Evolutionary conservation across 2,329 filamentous ascomycete genomes (phyloP), one percentile per base, ranked within the genome.

Genomic region (Aureobasidium sp.): DNA sequence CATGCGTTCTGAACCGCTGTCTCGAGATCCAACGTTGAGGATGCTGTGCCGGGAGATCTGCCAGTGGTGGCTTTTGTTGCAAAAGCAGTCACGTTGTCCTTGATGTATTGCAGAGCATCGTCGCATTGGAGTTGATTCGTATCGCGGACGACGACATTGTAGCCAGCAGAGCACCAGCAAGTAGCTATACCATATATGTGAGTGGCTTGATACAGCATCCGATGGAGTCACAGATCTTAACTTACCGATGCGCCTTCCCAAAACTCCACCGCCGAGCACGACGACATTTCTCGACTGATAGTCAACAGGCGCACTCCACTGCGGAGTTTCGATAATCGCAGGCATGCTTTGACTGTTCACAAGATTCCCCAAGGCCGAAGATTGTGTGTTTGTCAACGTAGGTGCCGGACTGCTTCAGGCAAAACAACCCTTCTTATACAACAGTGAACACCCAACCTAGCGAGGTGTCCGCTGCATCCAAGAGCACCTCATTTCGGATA

Each of bases 1-100:
- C 78, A 84, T 2, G 79, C 75, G 27, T 77, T 68, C 0, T 67
- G 51, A 4, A 82, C 74, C 0, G 79, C 76, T 0, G 64, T 53
- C 6, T 70, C 60, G 1, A 81, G 65, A 37, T 74, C 70, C 3
- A 73, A 68, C 13, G 74, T 70, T 2, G 70, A 70, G 9, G 66
- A 58, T 0, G 69, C 66, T 0, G 60, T 67, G 0, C 75, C 76
- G 57, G 57, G 62, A 11, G 23, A 49, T 27, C 29, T 33, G 3
- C 19, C 27, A n/a, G 29, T 27, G 45, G 35, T 38, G 25, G 38
- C 31, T 29, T 60, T 53, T 53, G 46, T 61, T 11, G 60, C 25
- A 13, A 63, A 29, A 25, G 61, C 60, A 51, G 57, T 64, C 7
- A 75, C 66, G 55, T 75, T 75, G 3, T 69, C 67, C 4, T 70